Base-by-base conservation (phyloP, 495 filamentous ascomycete genomes). In the Penicillium cataractarum region DNA sequence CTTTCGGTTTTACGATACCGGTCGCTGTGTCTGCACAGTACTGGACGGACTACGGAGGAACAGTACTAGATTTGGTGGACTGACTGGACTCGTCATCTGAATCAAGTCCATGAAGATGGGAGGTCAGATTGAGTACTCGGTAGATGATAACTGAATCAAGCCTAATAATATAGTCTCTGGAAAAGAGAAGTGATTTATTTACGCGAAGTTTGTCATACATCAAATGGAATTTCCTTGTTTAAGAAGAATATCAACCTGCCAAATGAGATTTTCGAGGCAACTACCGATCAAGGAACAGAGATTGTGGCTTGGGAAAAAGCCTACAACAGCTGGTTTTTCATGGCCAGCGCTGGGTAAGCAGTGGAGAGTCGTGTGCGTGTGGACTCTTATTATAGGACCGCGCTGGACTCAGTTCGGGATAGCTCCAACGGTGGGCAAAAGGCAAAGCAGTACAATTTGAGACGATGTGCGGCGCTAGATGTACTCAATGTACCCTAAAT, bases 341-440 rank as follows among this genome's bases (percentile, higher is more conserved):
- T 15, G 6, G 6, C 44, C 21, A 50, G 24, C 9, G 21, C 21
- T 24, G 27, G 4, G n/a, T 9, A n/a, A 6, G n/a, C 31, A 50
- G 46, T 50, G 46, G 46, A n/a, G 46, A 50, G 46, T 29, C 46
- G 46, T 35, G 51, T 54, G 31, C 42, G 21, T 32, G 40, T 35
- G 22, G 44, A 42, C 44, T 42, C 42, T 53, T 65, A 60, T 65
- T 46, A 65, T 60, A 57, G 63, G 53, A 57, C 35, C 31, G 26
- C 42, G 39, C 57, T 65, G 57, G 37, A 15, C 63, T 61, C 32
- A 33, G 57, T 57, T 15, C 49, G 63, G 58, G 46, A 60, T 60
- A 61, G 63, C 58, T 53, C 63, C 33, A 65, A 60, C 63, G 63
- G 63, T 33, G 39, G 50, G 40, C 55, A 64, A 64, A 60, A 40